Evolutionary conservation across 441 rosid genomes (phyloP).

Genomic region (Erodium moschatum): DNA sequence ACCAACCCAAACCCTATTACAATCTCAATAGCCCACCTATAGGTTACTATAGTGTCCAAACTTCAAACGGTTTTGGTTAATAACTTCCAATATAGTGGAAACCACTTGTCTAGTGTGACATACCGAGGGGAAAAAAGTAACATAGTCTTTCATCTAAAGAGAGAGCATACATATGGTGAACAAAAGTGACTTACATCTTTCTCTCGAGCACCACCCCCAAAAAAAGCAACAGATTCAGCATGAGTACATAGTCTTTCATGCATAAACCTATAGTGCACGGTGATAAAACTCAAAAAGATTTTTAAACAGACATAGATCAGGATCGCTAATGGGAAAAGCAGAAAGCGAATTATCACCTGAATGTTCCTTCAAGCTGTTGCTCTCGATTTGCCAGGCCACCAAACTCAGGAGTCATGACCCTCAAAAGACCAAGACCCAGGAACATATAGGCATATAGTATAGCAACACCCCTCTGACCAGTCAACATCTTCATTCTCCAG

Average conservation of each 20-base stretch:
- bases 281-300: conserved; percentile 16
- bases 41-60: neutral
- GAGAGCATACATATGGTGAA: conserved; percentile 6
- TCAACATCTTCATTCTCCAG: conserved; percentile 98
- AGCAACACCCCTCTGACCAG: conserved; percentile 94
- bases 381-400: conserved; percentile 83
- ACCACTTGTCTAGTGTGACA: neutral
- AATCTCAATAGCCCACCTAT: neutral
- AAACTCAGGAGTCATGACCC: conserved; percentile 88
- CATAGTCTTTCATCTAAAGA: conserved; percentile 9
- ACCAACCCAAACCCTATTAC: neutral
- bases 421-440: conserved; percentile 88
- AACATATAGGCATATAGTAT: conserved; percentile 93
- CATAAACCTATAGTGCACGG: conserved; percentile 63
- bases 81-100: neutral
- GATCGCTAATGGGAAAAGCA: conserved; percentile 10
- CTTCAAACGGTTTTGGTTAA: neutral
- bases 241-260: conserved; percentile 93
- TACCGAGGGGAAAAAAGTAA: conserved; percentile 10
- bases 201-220: conserved; percentile 99
- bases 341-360: conserved; percentile 49
- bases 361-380: conserved; percentile 93
- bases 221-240: conserved; percentile 98
- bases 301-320: conserved; percentile 14
- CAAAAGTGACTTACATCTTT: conserved; percentile 65